Evolutionary conservation across 371 early-diverging fungal species (phyloP).

Genomic region (Dinochytrium kinnereticum): DNA sequence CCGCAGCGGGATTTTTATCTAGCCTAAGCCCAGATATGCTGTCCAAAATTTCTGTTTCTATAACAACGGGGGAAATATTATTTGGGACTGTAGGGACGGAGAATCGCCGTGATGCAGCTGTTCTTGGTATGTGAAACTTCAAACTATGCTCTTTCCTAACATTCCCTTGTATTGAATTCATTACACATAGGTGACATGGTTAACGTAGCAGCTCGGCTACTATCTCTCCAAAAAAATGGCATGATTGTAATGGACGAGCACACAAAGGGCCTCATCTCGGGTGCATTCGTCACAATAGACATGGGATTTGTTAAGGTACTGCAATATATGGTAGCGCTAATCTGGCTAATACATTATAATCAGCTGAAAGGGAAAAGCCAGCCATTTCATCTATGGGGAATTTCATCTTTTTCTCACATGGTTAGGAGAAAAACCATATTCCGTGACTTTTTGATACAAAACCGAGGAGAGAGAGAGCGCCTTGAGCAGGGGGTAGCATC

Average conservation of each 20-base stretch:
- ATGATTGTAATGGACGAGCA: background rate
- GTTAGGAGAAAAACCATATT: background rate
- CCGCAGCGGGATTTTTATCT: background rate
- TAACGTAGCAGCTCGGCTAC: background rate
- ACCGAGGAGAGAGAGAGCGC: background rate
- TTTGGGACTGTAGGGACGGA: background rate
- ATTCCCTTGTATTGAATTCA: background rate
- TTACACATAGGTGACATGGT: background rate
- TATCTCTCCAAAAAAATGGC: background rate
- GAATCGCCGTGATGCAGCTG: background rate
- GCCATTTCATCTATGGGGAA: background rate
- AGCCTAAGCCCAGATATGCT: background rate
- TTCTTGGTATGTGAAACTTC: background rate
- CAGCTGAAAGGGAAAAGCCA: background rate
- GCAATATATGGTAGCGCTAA: background rate
- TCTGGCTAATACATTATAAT: background rate
- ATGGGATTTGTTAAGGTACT: background rate
- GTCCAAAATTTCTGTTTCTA: background rate
- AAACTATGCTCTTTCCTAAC: background rate
- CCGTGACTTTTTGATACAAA: background rate
- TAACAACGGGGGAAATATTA: constrained; percentile 4
- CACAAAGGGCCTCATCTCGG: background rate
- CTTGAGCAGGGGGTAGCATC: background rate
- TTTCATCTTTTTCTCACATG: background rate
- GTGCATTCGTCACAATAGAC: background rate